Base-by-base conservation (phyloP, 345 rosid species). In the Mangifera indica region DNA sequence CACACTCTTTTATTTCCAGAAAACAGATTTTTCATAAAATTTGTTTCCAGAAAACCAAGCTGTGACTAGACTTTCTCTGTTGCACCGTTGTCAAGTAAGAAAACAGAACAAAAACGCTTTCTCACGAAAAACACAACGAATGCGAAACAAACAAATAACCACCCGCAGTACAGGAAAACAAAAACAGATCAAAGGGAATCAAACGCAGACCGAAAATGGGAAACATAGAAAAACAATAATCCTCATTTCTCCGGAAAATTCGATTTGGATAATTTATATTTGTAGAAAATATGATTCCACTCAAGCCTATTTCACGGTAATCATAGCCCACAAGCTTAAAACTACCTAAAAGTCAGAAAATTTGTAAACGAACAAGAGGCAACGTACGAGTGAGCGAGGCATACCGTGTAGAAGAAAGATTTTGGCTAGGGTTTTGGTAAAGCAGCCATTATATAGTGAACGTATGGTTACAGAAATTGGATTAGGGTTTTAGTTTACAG, bases 261-360 rank as follows among this genome's bases (percentile, higher is more conserved):
- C 61, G 42, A 62, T 25, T 2, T 20, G 73, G 68, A 76, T 37
- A 56, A 69, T 62, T 24, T 1, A 20, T 29, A 22, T 22, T 42
- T 42, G 45, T 37, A 49, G 12, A 29, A 22, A 7, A 18, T 44
- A 54, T 4, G 57, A 69, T 25, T 70, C 85, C 86, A 80, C 87
- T 87, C 84, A 29, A 83, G 86, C 82, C 86, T 85, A 88, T 84
- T 88, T 85, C 88, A 66, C 73, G 80, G 40, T 75, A 83, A 87
- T 83, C 88, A 87, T 48, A 45, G 82, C 87, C 84, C 77, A 10
- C 21, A 10, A 20, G 7, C 6, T 52, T 45, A 49, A 49, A 49
- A n/a, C 1, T 46, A 37, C 0, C 32, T 5, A 37, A 7, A 37
- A 37, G 42, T 37, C 8, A 37, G 42, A 37, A 37, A 37, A 6